Percentiles rank a stretch among this genome's conserved stretches.
Evolutionary conservation across 176 grass and related monocot genomes (phyloP).

Genomic region (Oryza coarctata): DNA sequence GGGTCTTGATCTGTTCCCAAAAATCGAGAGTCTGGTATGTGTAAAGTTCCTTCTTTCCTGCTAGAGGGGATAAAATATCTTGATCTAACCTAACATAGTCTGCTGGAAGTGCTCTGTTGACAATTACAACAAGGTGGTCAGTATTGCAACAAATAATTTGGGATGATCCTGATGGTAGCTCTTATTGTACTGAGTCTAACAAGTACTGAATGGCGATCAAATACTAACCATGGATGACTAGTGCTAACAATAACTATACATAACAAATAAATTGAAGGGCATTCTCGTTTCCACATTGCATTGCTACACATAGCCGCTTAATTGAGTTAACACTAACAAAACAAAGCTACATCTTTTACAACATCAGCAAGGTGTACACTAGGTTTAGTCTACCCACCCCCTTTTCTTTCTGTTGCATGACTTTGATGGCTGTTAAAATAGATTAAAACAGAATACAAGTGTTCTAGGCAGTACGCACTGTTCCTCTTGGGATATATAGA

Average conservation of each 20-base stretch:
- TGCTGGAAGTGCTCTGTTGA: constrained; percentile 81
- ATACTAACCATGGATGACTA: background rate
- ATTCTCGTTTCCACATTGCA: constrained; percentile 2
- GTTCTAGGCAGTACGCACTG: background rate
- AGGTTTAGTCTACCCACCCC: background rate
- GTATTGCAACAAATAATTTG: background rate
- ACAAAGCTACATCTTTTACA: background rate
- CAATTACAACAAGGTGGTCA: constrained; percentile 30
- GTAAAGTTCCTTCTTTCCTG: constrained; percentile 95
- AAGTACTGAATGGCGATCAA: background rate
- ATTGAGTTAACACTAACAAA: background rate
- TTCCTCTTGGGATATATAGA: background rate
- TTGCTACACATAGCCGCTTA: background rate
- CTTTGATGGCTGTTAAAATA: background rate
- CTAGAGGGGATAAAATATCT: constrained; percentile 96
- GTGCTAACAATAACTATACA: background rate
- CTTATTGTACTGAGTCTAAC: background rate
- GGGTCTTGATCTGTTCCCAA: constrained; percentile 99
- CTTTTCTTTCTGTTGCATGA: background rate
- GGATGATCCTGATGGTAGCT: background rate
- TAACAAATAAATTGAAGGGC: background rate
- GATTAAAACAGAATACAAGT: background rate
- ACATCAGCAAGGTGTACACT: background rate
- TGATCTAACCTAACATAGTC: constrained; percentile 99
- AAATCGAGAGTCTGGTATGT: constrained; percentile 93